A percentile compares a stretch with the other conserved stretches of the same genome.
phyloP scores from a whole-genome alignment of 2,329 filamentous ascomycete genomes.

The Microsporum canis region DNA sequence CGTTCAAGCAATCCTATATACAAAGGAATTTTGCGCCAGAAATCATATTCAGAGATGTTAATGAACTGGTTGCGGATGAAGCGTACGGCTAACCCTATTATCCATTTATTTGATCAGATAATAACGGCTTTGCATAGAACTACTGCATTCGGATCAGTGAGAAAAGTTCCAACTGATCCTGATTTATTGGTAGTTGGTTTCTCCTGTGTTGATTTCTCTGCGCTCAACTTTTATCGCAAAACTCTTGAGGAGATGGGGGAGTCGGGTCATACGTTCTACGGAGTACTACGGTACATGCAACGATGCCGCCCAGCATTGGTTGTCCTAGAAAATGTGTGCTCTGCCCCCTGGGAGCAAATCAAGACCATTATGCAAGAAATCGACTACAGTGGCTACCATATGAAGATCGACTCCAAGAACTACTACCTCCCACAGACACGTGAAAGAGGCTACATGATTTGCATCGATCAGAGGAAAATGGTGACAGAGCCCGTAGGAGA shows the following conservation, averaged over 20 bases:
- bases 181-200: slow-evolving; percentile 63
- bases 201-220: slow-evolving; percentile 64
- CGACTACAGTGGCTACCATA: slow-evolving; percentile 44
- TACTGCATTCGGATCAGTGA: slow-evolving; percentile 55
- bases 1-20: slow-evolving; percentile 55
- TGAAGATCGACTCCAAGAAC: slow-evolving; percentile 54
- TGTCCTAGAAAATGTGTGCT: slow-evolving; percentile 59
- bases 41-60: slow-evolving; percentile 49
- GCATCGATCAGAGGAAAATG: slow-evolving; percentile 34
- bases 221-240: slow-evolving; percentile 48
- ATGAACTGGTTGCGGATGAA: slow-evolving; percentile 40
- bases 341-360: slow-evolving; percentile 49
- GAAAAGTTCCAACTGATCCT: slow-evolving; percentile 44
- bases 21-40: slow-evolving; percentile 45
- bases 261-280: slow-evolving; percentile 54
- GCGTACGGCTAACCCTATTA: slow-evolving; percentile 33
- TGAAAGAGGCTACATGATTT: slow-evolving; percentile 48
- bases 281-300: slow-evolving; percentile 47
- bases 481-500: slow-evolving; percentile 14
- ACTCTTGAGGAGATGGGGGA: slow-evolving; percentile 47
- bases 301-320: slow-evolving; percentile 50
- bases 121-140: slow-evolving; percentile 33
- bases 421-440: slow-evolving; percentile 65
- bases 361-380: slow-evolving; percentile 36
- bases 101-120: neutral